phyloP scores from a whole-genome alignment of 2,329 filamentous ascomycete species.

The Ceratocystis destructans region DNA sequence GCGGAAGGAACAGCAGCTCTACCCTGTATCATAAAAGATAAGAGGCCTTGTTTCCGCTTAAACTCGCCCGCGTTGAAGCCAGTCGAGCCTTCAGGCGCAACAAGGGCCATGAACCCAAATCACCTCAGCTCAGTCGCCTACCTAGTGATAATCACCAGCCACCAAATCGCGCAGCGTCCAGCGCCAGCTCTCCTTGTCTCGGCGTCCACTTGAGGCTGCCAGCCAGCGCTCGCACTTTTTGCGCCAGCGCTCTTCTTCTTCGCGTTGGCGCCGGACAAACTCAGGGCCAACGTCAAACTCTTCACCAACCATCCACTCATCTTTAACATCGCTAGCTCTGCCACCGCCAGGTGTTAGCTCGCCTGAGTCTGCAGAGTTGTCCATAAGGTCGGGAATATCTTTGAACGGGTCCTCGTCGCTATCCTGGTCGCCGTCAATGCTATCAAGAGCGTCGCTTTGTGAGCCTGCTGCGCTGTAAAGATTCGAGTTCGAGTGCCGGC shows the following conservation, averaged over 20 bases:
- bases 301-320: slow-evolving; percentile 79
- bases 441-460: slow-evolving; percentile 38
- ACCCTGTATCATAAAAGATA: slow-evolving; percentile 1
- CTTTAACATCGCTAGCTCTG: slow-evolving; percentile 43
- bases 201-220: slow-evolving; percentile 34
- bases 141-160: slow-evolving; percentile 28
- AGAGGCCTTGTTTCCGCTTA: not conserved
- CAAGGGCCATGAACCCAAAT: not conserved
- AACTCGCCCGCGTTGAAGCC: not conserved
- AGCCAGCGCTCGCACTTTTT: slow-evolving; percentile 82
- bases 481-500: slow-evolving; percentile 15
- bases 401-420: slow-evolving; percentile 91
- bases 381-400: slow-evolving; percentile 83
- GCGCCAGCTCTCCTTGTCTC: slow-evolving; percentile 52
- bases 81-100: not conserved
- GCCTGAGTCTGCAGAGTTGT: slow-evolving; percentile 41
- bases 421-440: slow-evolving; percentile 54
- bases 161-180: slow-evolving; percentile 59
- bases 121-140: not conserved
- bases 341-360: slow-evolving; percentile 30
- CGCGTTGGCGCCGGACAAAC: slow-evolving; percentile 75
- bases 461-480: slow-evolving; percentile 16
- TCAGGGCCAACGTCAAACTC: slow-evolving; percentile 96
- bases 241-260: slow-evolving; percentile 85
- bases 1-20: not conserved